These are phyloP conservation scores for Cornus suecica DNA, from an alignment of 148 eudicot genomes.

Conservation along the genomic window DNA sequence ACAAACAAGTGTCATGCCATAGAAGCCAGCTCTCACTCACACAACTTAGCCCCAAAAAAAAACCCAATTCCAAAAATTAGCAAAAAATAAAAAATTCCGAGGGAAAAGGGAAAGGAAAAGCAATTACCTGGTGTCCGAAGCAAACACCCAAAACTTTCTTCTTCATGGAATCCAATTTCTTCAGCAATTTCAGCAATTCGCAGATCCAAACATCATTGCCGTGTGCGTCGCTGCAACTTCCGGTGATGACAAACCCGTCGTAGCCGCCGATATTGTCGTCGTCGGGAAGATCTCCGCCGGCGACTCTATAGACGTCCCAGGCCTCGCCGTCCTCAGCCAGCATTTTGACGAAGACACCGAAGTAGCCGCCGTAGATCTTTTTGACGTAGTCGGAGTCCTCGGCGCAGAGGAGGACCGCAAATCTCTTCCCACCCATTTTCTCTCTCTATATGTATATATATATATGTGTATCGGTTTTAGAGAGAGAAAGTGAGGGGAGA, in stretches of 20 bases:
- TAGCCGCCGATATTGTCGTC: slow-evolving; percentile 48
- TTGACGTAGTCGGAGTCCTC: slow-evolving; percentile 85
- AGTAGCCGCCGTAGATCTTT: slow-evolving; percentile 76
- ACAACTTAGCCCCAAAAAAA: not conserved
- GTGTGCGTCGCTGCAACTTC: slow-evolving; percentile 89
- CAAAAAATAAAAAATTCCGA: not conserved
- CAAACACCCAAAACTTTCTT: slow-evolving; percentile 85
- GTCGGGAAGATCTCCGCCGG: slow-evolving; percentile 56
- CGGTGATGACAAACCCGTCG: slow-evolving; percentile 88
- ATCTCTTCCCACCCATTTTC: slow-evolving; percentile 30
- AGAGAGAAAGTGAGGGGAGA: not conserved
- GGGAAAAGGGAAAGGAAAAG: not conserved
- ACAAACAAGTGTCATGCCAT: not conserved
- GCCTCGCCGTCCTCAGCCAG: slow-evolving; percentile 73
- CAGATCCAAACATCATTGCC: slow-evolving; percentile 71
- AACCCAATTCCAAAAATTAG: not conserved
- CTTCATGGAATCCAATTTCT: slow-evolving; percentile 55
- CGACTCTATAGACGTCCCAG: slow-evolving; percentile 63
- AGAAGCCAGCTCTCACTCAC: not conserved
- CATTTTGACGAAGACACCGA: slow-evolving; percentile 73
- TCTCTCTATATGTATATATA: not conserved
- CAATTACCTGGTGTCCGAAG: slow-evolving; percentile 89
- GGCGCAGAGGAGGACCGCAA: slow-evolving; percentile 70
- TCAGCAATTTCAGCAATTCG: slow-evolving; percentile 45
- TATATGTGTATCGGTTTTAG: not conserved